A percentile compares a stretch with the other conserved stretches of the same genome.
phyloP scores from a whole-genome alignment of 495 filamentous ascomycete species.

The Lasiosphaeria ovina region DNA sequence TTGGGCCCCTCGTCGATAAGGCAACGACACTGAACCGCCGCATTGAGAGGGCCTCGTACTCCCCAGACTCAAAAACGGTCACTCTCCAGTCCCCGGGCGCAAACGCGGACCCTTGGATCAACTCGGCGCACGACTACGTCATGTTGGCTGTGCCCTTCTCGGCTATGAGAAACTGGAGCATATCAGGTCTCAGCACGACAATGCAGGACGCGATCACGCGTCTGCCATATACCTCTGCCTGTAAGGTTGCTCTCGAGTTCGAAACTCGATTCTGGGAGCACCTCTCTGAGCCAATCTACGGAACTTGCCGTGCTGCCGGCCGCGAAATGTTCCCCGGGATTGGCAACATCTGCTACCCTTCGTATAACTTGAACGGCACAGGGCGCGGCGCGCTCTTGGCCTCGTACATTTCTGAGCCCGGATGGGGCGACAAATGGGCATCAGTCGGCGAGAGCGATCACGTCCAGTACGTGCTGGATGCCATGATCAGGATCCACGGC shows the following conservation, averaged over 20 bases:
- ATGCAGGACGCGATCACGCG: conserved; percentile 59
- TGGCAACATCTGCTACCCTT: conserved; percentile 61
- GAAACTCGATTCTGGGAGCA: conserved; percentile 69
- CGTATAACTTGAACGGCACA: conserved; percentile 61
- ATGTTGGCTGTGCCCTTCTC: conserved; percentile 62
- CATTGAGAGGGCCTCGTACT: conserved; percentile 46
- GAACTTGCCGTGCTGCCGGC: conserved; percentile 54
- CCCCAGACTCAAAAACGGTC: conserved; percentile 39
- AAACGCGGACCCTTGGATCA: conserved; percentile 40
- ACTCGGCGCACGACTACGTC: conserved; percentile 61
- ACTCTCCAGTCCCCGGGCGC: conserved; percentile 46
- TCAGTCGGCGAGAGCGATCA: conserved; percentile 22
- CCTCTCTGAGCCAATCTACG: conserved; percentile 57
- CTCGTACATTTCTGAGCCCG: conserved; percentile 46
- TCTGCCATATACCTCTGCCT: conserved; percentile 56
- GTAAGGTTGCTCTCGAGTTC: conserved; percentile 66
- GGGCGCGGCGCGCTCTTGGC: conserved; percentile 61
- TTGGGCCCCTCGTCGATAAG: conserved; percentile 56
- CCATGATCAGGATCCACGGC: conserved; percentile 57
- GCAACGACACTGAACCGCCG: conserved; percentile 54
- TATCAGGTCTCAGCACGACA: conserved; percentile 39
- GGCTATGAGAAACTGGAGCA: conserved; percentile 52
- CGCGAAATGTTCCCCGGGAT: conserved; percentile 55
- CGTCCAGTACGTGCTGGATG: conserved; percentile 41
- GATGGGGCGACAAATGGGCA: conserved; percentile 32